Conservation (phyloP, 768 basidiomycete genomes). For the Exsudoporus frostii region DNA sequence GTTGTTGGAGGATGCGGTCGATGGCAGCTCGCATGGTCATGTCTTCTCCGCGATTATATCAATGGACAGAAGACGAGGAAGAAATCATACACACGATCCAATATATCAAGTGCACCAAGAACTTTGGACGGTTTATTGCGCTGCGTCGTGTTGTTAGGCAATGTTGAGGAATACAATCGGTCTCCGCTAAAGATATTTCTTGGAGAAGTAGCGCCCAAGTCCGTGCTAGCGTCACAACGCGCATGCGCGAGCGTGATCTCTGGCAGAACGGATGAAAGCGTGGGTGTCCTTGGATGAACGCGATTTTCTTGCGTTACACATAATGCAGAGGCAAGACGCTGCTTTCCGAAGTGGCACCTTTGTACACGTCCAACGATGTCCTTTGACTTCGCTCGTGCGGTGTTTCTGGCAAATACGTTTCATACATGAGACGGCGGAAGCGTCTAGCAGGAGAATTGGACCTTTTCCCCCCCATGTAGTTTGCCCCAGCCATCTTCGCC, state of each 20-base stretch:
- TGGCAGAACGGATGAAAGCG: conserved; percentile 12
- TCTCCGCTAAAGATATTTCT: conserved; percentile 1
- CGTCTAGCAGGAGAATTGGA: conserved; percentile 19
- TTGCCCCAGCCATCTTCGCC: conserved; percentile 58
- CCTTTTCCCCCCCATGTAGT: conserved; percentile 78
- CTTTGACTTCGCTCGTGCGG: conserved; percentile 53
- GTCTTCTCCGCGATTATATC: conserved; percentile 16
- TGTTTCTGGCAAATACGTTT: conserved; percentile 42
- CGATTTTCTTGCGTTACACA: conserved; percentile 12
- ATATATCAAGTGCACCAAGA: conserved; percentile 24
- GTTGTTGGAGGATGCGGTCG: conserved; percentile 24
- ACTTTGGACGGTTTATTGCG: conserved; percentile 22
- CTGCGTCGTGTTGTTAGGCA: conserved; percentile 1
- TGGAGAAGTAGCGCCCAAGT: background rate
- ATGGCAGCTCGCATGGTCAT: conserved; percentile 30
- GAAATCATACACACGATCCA: conserved; percentile 24
- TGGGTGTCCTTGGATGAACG: background rate
- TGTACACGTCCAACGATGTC: conserved; percentile 55
- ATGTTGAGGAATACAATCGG: background rate
- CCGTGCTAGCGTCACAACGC: conserved; percentile 1
- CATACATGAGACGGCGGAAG: background rate
- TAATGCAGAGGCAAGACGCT: conserved; percentile 51
- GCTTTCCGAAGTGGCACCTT: conserved; percentile 58
- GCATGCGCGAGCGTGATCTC: conserved; percentile 29
- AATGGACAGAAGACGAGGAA: background rate